These are phyloP conservation scores for Zygosaccharomyces pseudobailii DNA, from an alignment of 1,139 yeast genomes.

Conservation along the genomic window DNA sequence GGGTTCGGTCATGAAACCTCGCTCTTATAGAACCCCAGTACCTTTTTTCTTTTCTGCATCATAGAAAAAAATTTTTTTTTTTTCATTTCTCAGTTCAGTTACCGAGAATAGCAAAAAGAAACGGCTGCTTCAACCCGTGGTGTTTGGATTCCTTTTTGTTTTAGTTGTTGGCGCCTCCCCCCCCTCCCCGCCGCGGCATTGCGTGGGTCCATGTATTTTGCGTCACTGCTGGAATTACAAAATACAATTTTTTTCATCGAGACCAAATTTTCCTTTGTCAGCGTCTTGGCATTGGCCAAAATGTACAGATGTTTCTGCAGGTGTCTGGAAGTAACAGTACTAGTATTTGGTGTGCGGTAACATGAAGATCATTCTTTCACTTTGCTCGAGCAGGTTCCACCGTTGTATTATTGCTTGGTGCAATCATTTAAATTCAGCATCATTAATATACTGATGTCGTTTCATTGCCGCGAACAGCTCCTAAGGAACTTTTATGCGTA, in stretches of 20 bases:
- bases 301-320: no score
- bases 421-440: no score
- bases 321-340: no score
- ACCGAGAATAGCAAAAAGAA: constrained; percentile 3
- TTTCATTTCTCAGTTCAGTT: neutral
- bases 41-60: constrained; percentile 1
- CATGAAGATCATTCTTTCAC: no score
- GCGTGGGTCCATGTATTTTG: constrained; percentile 1
- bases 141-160: neutral
- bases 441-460: no score
- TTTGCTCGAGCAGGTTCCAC: no score
- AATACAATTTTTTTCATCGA: neutral
- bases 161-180: neutral
- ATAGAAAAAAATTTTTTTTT: neutral
- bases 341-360: no score
- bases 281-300: neutral
- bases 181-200: neutral
- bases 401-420: no score
- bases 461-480: no score
- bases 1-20: constrained; percentile 4
- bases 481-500: no score
- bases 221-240: no score
- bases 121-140: neutral
- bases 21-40: constrained; percentile 8
- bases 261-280: neutral